Conservation (phyloP, 441 rosid species). For the Gossypium davidsonii region DNA sequence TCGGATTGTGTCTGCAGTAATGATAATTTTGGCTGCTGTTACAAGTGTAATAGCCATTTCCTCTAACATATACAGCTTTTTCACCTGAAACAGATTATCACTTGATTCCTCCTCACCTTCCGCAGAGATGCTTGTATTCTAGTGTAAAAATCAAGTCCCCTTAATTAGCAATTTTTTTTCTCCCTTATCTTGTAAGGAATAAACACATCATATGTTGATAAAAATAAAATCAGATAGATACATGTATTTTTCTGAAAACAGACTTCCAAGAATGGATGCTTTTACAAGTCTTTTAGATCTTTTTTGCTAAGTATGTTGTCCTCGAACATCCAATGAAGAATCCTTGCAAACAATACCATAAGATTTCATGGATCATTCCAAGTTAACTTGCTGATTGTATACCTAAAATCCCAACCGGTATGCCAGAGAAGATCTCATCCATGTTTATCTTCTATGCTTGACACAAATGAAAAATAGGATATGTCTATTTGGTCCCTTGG, state of each 20-base stretch:
- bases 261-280: background rate
- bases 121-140: background rate
- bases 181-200: background rate
- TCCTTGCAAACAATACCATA: background rate
- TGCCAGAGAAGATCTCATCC: background rate
- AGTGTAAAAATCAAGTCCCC: slow-evolving; percentile 4
- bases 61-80: slow-evolving; percentile 37
- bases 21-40: slow-evolving; percentile 56
- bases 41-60: slow-evolving; percentile 75
- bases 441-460: background rate
- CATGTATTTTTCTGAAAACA: background rate
- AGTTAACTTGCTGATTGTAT: background rate
- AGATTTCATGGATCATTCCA: background rate
- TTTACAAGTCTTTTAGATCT: background rate
- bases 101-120: background rate
- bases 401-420: background rate
- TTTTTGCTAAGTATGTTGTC: background rate
- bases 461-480: background rate
- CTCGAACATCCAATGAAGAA: background rate
- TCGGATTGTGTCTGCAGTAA: slow-evolving; percentile 43
- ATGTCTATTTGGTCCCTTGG: background rate
- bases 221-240: background rate
- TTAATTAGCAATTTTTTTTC: background rate
- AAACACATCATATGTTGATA: background rate
- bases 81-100: slow-evolving; percentile 7